phyloP scores from a whole-genome alignment of 495 filamentous ascomycete genomes.

The Penicillium antarcticum region DNA sequence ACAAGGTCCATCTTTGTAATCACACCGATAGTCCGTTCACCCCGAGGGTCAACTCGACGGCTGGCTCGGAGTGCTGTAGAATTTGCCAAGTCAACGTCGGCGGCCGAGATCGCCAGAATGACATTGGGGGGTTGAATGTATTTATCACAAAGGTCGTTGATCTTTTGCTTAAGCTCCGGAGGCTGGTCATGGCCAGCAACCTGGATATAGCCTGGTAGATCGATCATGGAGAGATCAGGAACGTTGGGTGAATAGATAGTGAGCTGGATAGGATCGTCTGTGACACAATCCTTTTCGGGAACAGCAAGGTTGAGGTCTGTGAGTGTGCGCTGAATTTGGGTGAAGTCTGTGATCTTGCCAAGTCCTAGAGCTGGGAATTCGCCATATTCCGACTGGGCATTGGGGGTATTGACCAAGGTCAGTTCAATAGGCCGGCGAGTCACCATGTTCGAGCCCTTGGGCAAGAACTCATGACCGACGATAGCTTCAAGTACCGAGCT shows the following conservation, averaged over 20 bases:
- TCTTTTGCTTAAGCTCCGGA: slow-evolving; percentile 88
- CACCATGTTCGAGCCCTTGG: slow-evolving; percentile 98
- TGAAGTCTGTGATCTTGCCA: slow-evolving; percentile 89
- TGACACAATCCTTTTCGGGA: slow-evolving; percentile 83
- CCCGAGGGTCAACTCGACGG: slow-evolving; percentile 86
- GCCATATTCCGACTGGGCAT: slow-evolving; percentile 86
- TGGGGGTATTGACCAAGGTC: slow-evolving; percentile 92
- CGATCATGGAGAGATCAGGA: slow-evolving; percentile 92
- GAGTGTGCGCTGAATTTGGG: slow-evolving; percentile 85
- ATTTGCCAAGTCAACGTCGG: slow-evolving; percentile 95
- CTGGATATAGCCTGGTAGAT: slow-evolving; percentile 96
- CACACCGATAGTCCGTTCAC: slow-evolving; percentile 95
- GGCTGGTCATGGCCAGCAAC: slow-evolving; percentile 90
- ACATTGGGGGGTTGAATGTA: slow-evolving; percentile 97
- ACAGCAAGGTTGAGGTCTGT: slow-evolving; percentile 95
- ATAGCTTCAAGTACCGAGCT: slow-evolving; percentile 97
- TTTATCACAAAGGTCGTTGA: slow-evolving; percentile 94
- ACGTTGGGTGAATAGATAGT: slow-evolving; percentile 93
- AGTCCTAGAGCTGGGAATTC: slow-evolving; percentile 93
- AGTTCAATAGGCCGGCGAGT: slow-evolving; percentile 95
- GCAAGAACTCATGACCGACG: slow-evolving; percentile 96
- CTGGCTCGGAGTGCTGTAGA: slow-evolving; percentile 90
- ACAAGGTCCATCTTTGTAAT: slow-evolving; percentile 99
- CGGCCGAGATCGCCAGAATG: slow-evolving; percentile 94
- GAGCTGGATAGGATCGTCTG: slow-evolving; percentile 94